phyloP scores from a whole-genome alignment of 371 early-diverging fungal species.

The Rhizomucor pusillus region DNA sequence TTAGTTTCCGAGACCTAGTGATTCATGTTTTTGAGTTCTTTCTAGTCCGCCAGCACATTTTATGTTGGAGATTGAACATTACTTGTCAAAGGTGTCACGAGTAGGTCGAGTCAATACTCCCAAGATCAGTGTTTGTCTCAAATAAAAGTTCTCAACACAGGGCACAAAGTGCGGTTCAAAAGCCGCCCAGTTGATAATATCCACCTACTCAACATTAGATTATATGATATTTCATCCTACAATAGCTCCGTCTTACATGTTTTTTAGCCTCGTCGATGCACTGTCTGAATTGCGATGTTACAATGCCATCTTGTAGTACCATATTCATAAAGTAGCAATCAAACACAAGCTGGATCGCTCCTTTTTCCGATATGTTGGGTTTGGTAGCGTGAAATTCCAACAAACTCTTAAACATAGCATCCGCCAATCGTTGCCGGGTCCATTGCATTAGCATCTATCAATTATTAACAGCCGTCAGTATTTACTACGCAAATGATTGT shows the following conservation, averaged over 20 bases:
- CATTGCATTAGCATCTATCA: constrained; percentile 13
- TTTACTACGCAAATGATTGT: not conserved
- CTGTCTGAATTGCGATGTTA: constrained; percentile 5
- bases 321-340: constrained; percentile 45
- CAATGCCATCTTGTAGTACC: constrained; percentile 29
- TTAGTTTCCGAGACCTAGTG: constrained; percentile 6
- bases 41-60: not conserved
- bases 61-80: constrained; percentile 5
- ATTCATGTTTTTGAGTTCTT: not conserved
- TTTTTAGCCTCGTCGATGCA: constrained; percentile 18
- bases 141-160: constrained; percentile 47
- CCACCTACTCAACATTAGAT: constrained; percentile 33
- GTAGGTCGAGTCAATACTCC: constrained; percentile 46
- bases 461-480: not conserved
- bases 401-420: not conserved
- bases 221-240: not conserved
- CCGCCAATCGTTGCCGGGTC: constrained; percentile 7
- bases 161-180: constrained; percentile 44
- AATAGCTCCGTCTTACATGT: constrained; percentile 25
- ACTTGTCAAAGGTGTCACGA: constrained; percentile 43
- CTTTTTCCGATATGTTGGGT: constrained; percentile 42
- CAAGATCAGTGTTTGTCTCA: constrained; percentile 44
- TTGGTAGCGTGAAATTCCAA: constrained; percentile 3
- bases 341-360: constrained; percentile 53
- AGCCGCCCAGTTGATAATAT: constrained; percentile 54